Evolutionary conservation across 768 basidiomycete species (phyloP), one percentile per base, ranked within the genome.

Genomic region (Phanerochaete carnosa): DNA sequence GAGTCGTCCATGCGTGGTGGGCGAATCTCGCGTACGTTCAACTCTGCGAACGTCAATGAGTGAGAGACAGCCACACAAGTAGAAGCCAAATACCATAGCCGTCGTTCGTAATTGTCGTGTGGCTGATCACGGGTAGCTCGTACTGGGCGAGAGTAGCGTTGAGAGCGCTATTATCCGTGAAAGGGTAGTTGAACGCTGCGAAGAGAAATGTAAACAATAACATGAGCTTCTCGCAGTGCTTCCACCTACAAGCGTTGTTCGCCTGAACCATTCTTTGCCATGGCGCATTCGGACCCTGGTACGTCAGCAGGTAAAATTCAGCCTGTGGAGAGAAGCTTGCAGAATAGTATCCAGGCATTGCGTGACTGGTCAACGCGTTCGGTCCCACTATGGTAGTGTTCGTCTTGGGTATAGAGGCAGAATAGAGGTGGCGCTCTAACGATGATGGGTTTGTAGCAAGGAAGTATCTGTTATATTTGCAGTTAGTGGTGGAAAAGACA

Each of bases 1-100:
- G 93, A 89, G 67, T 91, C 88, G 66, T 99, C 97, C 87, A 98
- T 91, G 60, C 83, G 81, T 3, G 94, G 94, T 19, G 97, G 97
- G 16, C 93, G 85, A 65, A 96, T 83, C 76, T 98, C 95, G 68
- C 90, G 82, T 58, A 92, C 90, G 72, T 97, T 97, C 58, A 98
- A 77, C 68, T 93, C 94, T 95, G 66, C 30, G 37, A 62, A 59
- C 52, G 62, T 58, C 55, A 58, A 45, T 28, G 45, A 12, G 2
- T 50, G 15, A 16, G 6, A 22, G 7, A 11, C 16, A 19, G 16
- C 4, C 39, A 9, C 11, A 19, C 4, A 19, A 8, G 4, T 4
- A 9, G 39, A 8, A 43, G 7, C 7, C 13, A 19, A 22, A 32
- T 59, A 77, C 94, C 91, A 70, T 88, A 90, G 29, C 89, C 94